phyloP scores from a whole-genome alignment of 1,284 basidiomycete species.

The Trichosporon sp. region DNA sequence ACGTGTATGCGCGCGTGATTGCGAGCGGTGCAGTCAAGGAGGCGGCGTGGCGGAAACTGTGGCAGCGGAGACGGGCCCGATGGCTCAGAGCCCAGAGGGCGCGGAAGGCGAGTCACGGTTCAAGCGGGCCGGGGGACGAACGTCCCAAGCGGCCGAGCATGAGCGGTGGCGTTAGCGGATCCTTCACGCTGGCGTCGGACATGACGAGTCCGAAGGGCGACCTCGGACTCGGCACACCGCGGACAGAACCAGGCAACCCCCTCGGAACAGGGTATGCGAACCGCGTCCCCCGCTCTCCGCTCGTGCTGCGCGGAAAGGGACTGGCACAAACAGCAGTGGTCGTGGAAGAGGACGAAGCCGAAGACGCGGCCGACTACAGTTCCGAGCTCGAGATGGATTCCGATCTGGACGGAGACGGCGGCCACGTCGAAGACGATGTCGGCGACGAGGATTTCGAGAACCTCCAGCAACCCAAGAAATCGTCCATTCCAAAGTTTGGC shows the following conservation, averaged over 20 bases:
- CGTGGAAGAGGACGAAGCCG: slow-evolving; percentile 13
- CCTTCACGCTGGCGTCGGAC: neutral
- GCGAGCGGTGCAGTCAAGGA: slow-evolving; percentile 76
- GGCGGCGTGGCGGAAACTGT: slow-evolving; percentile 52
- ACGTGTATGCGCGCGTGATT: slow-evolving; percentile 80
- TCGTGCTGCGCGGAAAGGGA: slow-evolving; percentile 14
- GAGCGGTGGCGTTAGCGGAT: neutral
- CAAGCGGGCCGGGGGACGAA: slow-evolving; percentile 1
- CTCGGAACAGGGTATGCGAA: slow-evolving; percentile 23
- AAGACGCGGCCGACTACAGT: slow-evolving; percentile 32
- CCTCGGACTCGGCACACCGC: neutral
- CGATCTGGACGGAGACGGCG: slow-evolving; percentile 41
- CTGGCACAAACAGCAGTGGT: slow-evolving; percentile 2
- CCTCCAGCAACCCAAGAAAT: slow-evolving; percentile 35
- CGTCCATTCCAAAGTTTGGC: slow-evolving; percentile 41
- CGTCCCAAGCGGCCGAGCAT: neutral
- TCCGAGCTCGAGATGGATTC: slow-evolving; percentile 48
- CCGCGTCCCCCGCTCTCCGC: slow-evolving; percentile 26
- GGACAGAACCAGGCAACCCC: neutral
- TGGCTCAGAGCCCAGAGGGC: slow-evolving; percentile 40
- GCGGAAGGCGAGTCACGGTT: slow-evolving; percentile 20
- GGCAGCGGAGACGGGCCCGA: slow-evolving; percentile 42
- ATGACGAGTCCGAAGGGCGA: slow-evolving; percentile 2
- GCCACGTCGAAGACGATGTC: neutral
- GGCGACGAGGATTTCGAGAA: slow-evolving; percentile 37